A percentile compares a stretch with the other conserved stretches of the same genome.
phyloP scores from a whole-genome alignment of 148 eudicot species.

The Mesembryanthemum crystallinum region DNA sequence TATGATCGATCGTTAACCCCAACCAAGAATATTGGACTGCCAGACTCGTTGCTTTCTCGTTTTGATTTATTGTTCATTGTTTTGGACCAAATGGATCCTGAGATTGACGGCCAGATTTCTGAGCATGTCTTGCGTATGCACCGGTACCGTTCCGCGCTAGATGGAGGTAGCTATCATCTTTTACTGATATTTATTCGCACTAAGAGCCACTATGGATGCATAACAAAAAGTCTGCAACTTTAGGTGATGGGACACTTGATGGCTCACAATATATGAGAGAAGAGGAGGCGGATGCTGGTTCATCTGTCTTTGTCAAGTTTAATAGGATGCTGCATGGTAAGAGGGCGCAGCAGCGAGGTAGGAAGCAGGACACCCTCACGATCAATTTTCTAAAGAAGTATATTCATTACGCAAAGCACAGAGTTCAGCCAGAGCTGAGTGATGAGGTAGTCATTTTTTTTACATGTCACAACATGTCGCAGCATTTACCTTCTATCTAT shows the following conservation, averaged over 20 bases:
- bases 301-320: constrained; percentile 78
- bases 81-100: constrained; percentile 99
- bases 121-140: constrained; percentile 99
- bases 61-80: constrained; percentile 95
- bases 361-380: constrained; percentile 70
- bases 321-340: constrained; percentile 85
- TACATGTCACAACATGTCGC: not conserved
- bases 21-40: constrained; percentile 96
- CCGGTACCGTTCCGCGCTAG: constrained; percentile 70
- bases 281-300: constrained; percentile 62
- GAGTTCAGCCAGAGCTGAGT: constrained; percentile 92
- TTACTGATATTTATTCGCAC: not conserved
- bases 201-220: not conserved
- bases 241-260: constrained; percentile 68
- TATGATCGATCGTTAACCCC: constrained; percentile 98
- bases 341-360: constrained; percentile 52
- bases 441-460: constrained; percentile 68
- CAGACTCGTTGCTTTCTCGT: constrained; percentile 96
- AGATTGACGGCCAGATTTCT: constrained; percentile 81
- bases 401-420: constrained; percentile 90
- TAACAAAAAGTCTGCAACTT: constrained; percentile 17
- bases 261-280: constrained; percentile 61
- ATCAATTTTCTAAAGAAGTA: constrained; percentile 94
- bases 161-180: constrained; percentile 61
- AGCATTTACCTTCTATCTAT: not conserved